Base-by-base conservation (phyloP, 2,329 filamentous ascomycete species). In the Xylaria digitata region DNA sequence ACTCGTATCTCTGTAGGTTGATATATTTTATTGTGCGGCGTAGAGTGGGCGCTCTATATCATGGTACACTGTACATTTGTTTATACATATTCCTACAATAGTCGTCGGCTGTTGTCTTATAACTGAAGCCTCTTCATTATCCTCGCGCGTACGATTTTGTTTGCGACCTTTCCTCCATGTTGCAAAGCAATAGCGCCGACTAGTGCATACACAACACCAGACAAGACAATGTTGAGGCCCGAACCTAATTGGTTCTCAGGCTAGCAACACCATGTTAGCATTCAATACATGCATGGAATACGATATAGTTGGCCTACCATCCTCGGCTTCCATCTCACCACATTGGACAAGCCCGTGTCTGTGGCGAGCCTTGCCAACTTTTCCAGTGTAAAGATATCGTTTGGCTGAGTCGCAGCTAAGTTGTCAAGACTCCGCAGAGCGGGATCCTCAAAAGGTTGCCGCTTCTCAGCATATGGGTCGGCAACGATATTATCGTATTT, bases 181-280 rank as follows among this genome's bases (percentile, higher is more conserved):
- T 97, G 93, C 75, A 99, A 82, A n/a, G 93, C 90, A 60, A 99
- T 80, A 11, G 96, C 96, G 23, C 96, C 96, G 50, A 98, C 82
- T 62, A 99, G 91, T 52, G 94, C 93, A 77, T 94, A 93, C 62
- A 99, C 75, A 3, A 93, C 88, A 68, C 93, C 90, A 55, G 91
- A 87, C 62, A 97, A 82, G 26, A 98, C 90, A 3, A 90, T 83
- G 30, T 92, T 87, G 32, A 91, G 80, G 71, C 96, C 96, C 0
- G 93, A 97, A 19, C 83, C 81, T 58, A 86, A 78, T 61, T 97
- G 84, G 73, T 94, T 90, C 68, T 90, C 83, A 23, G 89, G 86
- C 85, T 87, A 68, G 52, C 21, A 54, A 32, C 6, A 6, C 6
- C 3, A 26, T 52, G 67, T 79, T 59, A 76, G 72, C 57, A 67